Conservation (phyloP, 164 flowering plant species). For the Nelumbo lutea region DNA sequence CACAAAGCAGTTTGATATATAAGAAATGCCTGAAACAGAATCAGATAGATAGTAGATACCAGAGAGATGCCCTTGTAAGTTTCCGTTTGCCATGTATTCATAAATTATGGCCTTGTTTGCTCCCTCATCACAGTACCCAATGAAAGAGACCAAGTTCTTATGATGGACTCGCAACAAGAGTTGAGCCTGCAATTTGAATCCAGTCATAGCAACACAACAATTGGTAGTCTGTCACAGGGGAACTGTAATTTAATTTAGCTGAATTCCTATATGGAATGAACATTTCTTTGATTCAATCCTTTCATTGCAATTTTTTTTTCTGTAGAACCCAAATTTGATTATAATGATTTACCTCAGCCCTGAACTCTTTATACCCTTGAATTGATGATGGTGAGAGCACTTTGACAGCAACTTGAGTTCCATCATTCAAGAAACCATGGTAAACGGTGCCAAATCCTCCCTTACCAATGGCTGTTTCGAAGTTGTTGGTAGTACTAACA, state of each 20-base stretch:
- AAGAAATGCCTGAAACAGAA: too few relatives aligned
- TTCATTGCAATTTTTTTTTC: too few relatives aligned
- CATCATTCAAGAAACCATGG: constrained; percentile 23
- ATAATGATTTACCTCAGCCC: constrained; percentile 31
- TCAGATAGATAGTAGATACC: too few relatives aligned
- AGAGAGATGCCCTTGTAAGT: too few relatives aligned
- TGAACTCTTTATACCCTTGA: constrained; percentile 30
- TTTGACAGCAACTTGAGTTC: constrained; percentile 20
- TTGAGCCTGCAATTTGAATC: constrained; percentile 13
- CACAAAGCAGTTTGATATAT: too few relatives aligned
- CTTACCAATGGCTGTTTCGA: constrained; percentile 28
- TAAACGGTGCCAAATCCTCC: constrained; percentile 44
- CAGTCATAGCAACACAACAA: neutral
- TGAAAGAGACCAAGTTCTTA: constrained; percentile 31
- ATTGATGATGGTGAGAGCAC: constrained; percentile 10
- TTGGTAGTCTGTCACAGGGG: too few relatives aligned
- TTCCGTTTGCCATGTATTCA: neutral
- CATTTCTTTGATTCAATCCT: too few relatives aligned
- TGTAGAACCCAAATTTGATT: too few relatives aligned
- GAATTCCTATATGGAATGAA: too few relatives aligned
- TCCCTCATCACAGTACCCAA: constrained; percentile 20
- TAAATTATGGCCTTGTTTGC: too few relatives aligned
- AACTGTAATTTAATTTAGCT: too few relatives aligned
- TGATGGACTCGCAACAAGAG: constrained; percentile 34
- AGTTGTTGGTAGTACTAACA: constrained; percentile 13